These are phyloP conservation scores for Oryza officinalis DNA, from an alignment of 176 grass and related monocot genomes.

Conservation along the genomic window DNA sequence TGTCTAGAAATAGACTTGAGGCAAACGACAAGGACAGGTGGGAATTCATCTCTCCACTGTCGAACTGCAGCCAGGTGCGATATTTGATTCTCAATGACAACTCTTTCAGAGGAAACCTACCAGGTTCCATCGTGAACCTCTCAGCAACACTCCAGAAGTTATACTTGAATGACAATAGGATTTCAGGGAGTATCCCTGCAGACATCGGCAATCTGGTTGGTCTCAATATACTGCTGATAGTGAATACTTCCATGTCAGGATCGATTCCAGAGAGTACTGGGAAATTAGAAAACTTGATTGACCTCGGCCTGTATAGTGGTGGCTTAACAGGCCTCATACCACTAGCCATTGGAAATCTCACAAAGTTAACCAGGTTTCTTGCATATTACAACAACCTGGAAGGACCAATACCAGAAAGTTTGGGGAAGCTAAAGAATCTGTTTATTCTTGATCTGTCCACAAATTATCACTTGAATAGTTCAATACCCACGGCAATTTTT, in stretches of 20 bases:
- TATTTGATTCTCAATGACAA: not conserved
- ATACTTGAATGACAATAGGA: not conserved
- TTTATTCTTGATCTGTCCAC: not conserved
- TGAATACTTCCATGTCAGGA: constrained; percentile 26
- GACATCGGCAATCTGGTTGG: constrained; percentile 26
- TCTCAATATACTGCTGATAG: not conserved
- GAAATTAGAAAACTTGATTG: not conserved
- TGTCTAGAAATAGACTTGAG: not conserved
- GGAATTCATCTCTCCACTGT: too few species aligned
- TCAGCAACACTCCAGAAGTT: not conserved
- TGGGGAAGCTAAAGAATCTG: not conserved
- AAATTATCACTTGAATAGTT: constrained; percentile 16
- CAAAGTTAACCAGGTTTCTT: not conserved
- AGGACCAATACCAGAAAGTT: constrained; percentile 21
- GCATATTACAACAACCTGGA: constrained; percentile 17
- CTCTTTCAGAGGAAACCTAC: constrained; percentile 4
- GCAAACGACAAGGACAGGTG: constrained; percentile 6
- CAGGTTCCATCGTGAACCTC: not conserved
- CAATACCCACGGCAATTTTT: not conserved
- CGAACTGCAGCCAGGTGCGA: too few species aligned
- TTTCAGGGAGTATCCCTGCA: constrained; percentile 14
- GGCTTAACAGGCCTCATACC: constrained; percentile 15
- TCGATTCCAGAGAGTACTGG: constrained; percentile 26
- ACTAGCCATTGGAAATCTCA: constrained; percentile 21
- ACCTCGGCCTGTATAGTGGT: not conserved